Base-by-base conservation (phyloP, 352 stramenopile species). In the Phytophthora gonapodyides region DNA sequence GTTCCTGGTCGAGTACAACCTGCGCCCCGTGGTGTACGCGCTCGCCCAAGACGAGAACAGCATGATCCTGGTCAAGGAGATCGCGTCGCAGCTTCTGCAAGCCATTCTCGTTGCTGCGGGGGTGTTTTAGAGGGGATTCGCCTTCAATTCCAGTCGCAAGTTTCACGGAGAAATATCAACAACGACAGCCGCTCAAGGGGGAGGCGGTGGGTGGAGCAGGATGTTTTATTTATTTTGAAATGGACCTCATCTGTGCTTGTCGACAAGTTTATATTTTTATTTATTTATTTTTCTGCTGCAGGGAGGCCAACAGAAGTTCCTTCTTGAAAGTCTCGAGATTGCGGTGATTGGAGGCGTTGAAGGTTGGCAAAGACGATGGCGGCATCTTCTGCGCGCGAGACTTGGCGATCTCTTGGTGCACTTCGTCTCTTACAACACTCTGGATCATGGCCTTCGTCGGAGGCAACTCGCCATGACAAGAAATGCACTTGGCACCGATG, bases 1-100 rank as follows among this genome's bases (percentile, higher is more conserved):
- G 58, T 96, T 98, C 45, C 68, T 97, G 13, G 73, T 96, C 36
- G 87, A 97, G 69, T 95, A 93, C 73, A 90, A 96, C 33, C 66
- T 98, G 8, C 89, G 91, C 19, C 83, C 79, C 11, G 82, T 81
- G 27, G 76, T 96, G 7, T 82, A 85, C 36, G 57, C 79, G n/a
- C 75, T 96, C 17, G 88, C 88, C 17, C 83, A 94, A 73, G 84
- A 94, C 59, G 85, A 87, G 57, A 96, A 96, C 74, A 92, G 73
- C 54, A 91, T 96, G 80, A 96, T 97, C 44, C 66, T 97, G 45
- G 87, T 97, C 27, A 89, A 91, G 50, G 86, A 97, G 55, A 96
- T 96, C 56, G 88, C 88, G 30, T 95, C 85, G 1, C 84, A 96
- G 57, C 59, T 97, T 36, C 75, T 94, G 9, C 82, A 93, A 65